Base-by-base conservation (phyloP, 208 protist genomes). In the Leishmania gerbilli region DNA sequence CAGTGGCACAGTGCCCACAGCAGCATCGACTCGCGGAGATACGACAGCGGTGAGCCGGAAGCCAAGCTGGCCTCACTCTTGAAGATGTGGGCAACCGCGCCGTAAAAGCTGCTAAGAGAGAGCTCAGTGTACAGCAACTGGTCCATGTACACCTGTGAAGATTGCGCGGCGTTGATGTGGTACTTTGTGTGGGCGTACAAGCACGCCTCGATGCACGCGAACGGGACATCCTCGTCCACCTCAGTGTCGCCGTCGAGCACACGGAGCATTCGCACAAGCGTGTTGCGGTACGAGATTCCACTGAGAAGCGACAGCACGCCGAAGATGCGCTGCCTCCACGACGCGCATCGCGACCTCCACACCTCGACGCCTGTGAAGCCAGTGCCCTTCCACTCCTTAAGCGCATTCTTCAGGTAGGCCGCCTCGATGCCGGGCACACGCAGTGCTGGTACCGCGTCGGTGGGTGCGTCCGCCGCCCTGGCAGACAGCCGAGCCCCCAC, bases 1-100 rank as follows among this genome's bases (percentile, higher is more conserved):
- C 90, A 81, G 19, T 90, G 78, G 74, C 87, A 93, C 15, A 86
- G 47, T 27, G 81, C 79, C 90, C 88, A 91, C 34, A 93, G 62
- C 31, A 84, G 53, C 62, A 80, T 71, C 75, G 76, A 71, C 58
- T 90, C 87, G 5, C 60, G 47, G 40, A 79, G 62, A 24, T 56
- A 56, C 24, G 78, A 74, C 9, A 82, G 56, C 13, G 80, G 51
- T 51, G 75, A 40, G 6, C 37, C n/a, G 24, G 56, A 19, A 17
- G 74, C 9, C 11, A 62, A 11, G 15, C 11, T 40, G 13, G 24
- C 49, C 3, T 53, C 49, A 56, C 19, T 27, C 49, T 45, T 51
- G 13, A 85, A 80, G 53, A 85, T 24, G 31, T n/a, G 45, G 31
- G 47, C 47, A 9, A 85, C 51, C 0, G 77, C 81, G 1, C 27